A percentile compares a stretch with the other conserved stretches of the same genome.
Evolutionary conservation across 176 grass and related monocot species (phyloP).

Genomic region (Tillandsia fasciculata): DNA sequence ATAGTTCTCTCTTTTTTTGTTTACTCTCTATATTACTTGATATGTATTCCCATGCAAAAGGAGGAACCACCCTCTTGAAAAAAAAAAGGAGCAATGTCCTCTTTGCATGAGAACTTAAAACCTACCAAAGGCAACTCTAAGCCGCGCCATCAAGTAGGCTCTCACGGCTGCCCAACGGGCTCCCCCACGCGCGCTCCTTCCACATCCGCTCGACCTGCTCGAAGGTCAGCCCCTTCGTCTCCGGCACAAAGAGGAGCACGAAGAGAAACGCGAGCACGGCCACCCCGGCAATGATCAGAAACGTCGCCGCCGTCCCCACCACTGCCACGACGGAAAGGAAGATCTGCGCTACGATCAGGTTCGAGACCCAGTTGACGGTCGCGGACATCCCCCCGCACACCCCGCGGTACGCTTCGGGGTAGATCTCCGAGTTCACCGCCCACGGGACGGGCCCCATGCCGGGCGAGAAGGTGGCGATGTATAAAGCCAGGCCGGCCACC

Average conservation of each 20-base stretch:
- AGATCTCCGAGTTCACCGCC: constrained; percentile 90
- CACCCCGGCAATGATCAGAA: constrained; percentile 60
- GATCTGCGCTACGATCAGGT: constrained; percentile 73
- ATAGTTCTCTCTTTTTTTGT: too few relatives aligned
- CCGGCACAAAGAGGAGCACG: constrained; percentile 51
- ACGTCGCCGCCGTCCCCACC: constrained; percentile 59
- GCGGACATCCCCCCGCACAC: constrained; percentile 90
- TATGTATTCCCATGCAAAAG: too few relatives aligned
- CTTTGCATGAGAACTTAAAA: too few relatives aligned
- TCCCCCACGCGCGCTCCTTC: constrained; percentile 64
- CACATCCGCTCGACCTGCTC: constrained; percentile 73
- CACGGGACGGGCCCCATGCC: constrained; percentile 95
- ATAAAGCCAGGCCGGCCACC: constrained; percentile 53
- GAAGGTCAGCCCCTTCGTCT: constrained; percentile 82
- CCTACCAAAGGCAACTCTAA: background rate
- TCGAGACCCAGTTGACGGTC: constrained; percentile 81
- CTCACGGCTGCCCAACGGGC: constrained; percentile 10
- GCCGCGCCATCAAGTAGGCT: constrained; percentile 32
- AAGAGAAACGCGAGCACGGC: constrained; percentile 65
- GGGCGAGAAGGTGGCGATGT: constrained; percentile 68
- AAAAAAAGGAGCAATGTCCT: too few relatives aligned
- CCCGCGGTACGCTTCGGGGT: constrained; percentile 74
- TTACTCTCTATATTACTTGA: too few relatives aligned
- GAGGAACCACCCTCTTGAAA: too few relatives aligned
- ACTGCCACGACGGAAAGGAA: constrained; percentile 62